phyloP scores from a whole-genome alignment of 371 early-diverging fungal species.

The Mucor indicus region DNA sequence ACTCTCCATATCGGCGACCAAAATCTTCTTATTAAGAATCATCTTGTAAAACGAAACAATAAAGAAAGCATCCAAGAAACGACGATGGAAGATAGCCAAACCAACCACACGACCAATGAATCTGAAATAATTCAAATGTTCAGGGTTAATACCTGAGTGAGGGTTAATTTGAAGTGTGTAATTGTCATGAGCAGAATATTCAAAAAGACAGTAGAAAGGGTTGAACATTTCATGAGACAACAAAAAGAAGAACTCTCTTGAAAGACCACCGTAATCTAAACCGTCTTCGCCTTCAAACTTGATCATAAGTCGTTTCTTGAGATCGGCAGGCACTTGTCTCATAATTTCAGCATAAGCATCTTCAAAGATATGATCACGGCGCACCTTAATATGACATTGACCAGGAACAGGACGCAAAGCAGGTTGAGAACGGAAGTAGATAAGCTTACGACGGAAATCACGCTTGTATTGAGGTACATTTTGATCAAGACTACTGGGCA shows the following conservation, averaged over 20 bases:
- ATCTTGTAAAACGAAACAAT: slow-evolving; percentile 95
- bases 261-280: slow-evolving; percentile 97
- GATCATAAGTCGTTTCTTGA: slow-evolving; percentile 94
- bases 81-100: slow-evolving; percentile 94
- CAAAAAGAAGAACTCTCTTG: slow-evolving; percentile 95
- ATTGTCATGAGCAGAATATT: slow-evolving; percentile 96
- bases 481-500: slow-evolving; percentile 91
- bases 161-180: slow-evolving; percentile 97
- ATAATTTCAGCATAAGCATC: slow-evolving; percentile 93
- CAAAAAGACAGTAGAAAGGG: slow-evolving; percentile 96
- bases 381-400: slow-evolving; percentile 90
- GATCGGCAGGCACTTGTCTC: slow-evolving; percentile 80
- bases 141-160: slow-evolving; percentile 94
- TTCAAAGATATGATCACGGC: slow-evolving; percentile 87
- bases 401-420: slow-evolving; percentile 87
- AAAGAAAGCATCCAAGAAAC: slow-evolving; percentile 96
- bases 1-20: slow-evolving; percentile 91
- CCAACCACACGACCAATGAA: slow-evolving; percentile 98
- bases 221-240: slow-evolving; percentile 98
- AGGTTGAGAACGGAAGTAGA: slow-evolving; percentile 94
- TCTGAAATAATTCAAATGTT: slow-evolving; percentile 97
- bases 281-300: slow-evolving; percentile 99
- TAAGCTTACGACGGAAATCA: slow-evolving; percentile 94
- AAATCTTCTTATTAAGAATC: slow-evolving; percentile 86
- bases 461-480: slow-evolving; percentile 97